phyloP scores from a whole-genome alignment of 768 basidiomycete genomes.

The Russula griseocarnosa region DNA sequence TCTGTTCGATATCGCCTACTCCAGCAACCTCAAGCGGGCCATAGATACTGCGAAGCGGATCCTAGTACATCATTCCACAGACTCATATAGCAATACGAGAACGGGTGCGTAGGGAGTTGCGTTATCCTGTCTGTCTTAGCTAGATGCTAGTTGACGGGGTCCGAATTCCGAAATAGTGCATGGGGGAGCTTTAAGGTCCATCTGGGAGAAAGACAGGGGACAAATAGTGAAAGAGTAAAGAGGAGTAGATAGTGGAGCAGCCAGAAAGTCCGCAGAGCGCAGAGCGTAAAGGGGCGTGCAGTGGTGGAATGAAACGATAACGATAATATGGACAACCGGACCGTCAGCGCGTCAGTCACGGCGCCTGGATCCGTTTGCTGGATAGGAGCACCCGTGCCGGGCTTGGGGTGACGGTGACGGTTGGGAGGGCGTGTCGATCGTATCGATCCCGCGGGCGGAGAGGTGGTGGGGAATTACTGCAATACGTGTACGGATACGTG shows the following conservation, averaged over 20 bases:
- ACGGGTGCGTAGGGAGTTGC: slow-evolving; percentile 45
- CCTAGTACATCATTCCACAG: slow-evolving; percentile 48
- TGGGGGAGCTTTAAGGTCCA: slow-evolving; percentile 59
- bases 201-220: not conserved
- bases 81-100: slow-evolving; percentile 54
- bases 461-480: slow-evolving; percentile 42
- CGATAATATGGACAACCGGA: slow-evolving; percentile 34
- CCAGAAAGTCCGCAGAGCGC: slow-evolving; percentile 19
- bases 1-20: slow-evolving; percentile 56
- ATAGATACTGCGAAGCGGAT: slow-evolving; percentile 68
- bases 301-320: slow-evolving; percentile 67
- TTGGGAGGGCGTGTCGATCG: slow-evolving; percentile 48
- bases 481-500: too few species aligned
- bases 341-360: slow-evolving; percentile 50
- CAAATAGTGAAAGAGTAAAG: not conserved
- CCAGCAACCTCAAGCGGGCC: slow-evolving; percentile 71
- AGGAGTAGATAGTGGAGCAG: slow-evolving; percentile 23
- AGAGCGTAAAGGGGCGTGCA: slow-evolving; percentile 39
- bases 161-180: slow-evolving; percentile 45
- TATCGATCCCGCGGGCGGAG: slow-evolving; percentile 45
- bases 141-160: not conserved
- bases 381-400: slow-evolving; percentile 40
- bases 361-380: slow-evolving; percentile 56
- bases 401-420: slow-evolving; percentile 32
- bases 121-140: not conserved